Evolutionary conservation across 192 early-diverging fungal genomes (phyloP), one percentile per base, ranked within the genome.

Genomic region (Chytriomyces sp.): DNA sequence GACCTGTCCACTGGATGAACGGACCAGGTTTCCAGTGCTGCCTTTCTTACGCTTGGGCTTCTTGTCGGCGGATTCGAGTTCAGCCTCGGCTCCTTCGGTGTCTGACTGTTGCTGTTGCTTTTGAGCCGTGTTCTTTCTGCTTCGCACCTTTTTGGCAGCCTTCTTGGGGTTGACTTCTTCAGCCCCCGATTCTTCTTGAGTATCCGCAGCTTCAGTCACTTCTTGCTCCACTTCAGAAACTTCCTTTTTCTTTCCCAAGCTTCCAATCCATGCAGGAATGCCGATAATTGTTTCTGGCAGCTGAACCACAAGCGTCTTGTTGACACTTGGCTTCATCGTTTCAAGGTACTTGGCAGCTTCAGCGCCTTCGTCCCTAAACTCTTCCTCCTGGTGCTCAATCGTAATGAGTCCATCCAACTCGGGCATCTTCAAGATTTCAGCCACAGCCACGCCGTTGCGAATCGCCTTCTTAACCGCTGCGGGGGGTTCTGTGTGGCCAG

Each of bases 391-490:
- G 48, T 67, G 53, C 35, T 69, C 26, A 7, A 49, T 60, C 18
- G 67, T 68, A 48, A 69, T 60, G 6, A 64, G 11, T 6, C 50
- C 77, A 10, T 61, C 71, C 11, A 60, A 10, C 24, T 72, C 71
- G 10, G 57, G 69, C 78, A 80, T 71, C 64, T 80, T 80, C 64
- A 80, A 26, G 48, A 77, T 77, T 43, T 80, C 67, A 11, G 76
- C 74, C 2, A 75, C 68, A 69, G 79, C 75, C 24, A 72, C 68
- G 10, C 69, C 68, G 43, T 68, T 69, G 1, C 48, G 50, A 44
- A 77, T 72, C 18, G 76, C 79, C 9, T 63, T 76, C 48, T 76
- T 80, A 9, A 80, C 48, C 6, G 59, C n/a, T 18, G 63, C 69
- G 6, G 78, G 71, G 20, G 64, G 46, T 61, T 79, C 78, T 6